These are phyloP conservation scores for Eutypa lata DNA, from an alignment of 2,329 filamentous ascomycete genomes.

Conservation along the genomic window DNA sequence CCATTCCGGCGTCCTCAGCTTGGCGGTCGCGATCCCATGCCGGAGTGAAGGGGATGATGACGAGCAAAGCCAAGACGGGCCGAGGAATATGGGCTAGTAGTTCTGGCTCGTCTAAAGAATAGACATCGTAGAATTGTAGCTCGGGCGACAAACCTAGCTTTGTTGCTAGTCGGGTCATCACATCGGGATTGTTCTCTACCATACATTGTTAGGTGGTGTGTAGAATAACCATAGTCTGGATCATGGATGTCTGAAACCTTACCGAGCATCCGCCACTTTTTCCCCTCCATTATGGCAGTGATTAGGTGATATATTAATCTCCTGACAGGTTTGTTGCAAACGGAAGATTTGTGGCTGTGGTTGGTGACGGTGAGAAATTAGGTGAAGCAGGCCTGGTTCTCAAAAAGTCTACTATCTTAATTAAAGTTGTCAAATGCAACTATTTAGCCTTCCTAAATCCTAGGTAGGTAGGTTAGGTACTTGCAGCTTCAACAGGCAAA, in stretches of 20 bases:
- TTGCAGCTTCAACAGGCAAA: too few species aligned
- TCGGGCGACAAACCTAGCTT: conserved; percentile 66
- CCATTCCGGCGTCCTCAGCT: conserved; percentile 29
- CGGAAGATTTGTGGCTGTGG: too few species aligned
- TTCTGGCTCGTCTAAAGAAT: conserved; percentile 72
- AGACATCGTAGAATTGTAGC: conserved; percentile 79
- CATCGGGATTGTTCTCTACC: conserved; percentile 65
- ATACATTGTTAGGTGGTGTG: not conserved
- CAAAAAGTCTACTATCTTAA: too few species aligned
- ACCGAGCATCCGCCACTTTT: conserved; percentile 4
- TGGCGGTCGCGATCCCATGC: conserved; percentile 31
- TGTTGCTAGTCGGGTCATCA: conserved; percentile 70
- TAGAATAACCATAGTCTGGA: not conserved
- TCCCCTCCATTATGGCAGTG: conserved; percentile 1
- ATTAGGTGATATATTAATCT: too few species aligned
- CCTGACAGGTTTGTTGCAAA: too few species aligned
- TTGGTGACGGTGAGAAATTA: too few species aligned
- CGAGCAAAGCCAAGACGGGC: conserved; percentile 71
- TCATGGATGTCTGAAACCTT: not conserved
- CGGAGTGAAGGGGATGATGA: conserved; percentile 69
- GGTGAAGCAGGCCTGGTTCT: too few species aligned
- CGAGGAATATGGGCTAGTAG: conserved; percentile 75
- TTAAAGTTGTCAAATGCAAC: too few species aligned
- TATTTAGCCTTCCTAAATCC: too few species aligned
- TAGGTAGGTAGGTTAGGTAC: too few species aligned